Percentiles rank a stretch among this genome's conserved stretches.
These are phyloP conservation scores for Nowakowskiella sp. DNA, from an alignment of 192 early-diverging fungal species.

Conservation along the genomic window DNA sequence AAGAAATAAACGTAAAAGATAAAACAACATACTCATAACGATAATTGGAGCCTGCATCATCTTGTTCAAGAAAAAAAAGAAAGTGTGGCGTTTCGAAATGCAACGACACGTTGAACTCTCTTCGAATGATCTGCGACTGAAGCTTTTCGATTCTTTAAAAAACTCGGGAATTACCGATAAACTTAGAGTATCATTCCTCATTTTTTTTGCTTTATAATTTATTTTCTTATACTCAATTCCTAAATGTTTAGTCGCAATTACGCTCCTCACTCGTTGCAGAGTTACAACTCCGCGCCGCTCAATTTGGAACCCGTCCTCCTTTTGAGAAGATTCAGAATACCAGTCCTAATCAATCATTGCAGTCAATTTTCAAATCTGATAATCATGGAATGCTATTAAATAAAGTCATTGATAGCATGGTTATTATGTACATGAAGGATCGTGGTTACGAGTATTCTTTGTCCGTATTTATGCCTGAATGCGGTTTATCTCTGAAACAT, in stretches of 20 bases:
- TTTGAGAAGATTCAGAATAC: no score
- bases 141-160: slow-evolving; percentile 26
- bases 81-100: no score
- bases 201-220: not conserved
- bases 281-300: no score
- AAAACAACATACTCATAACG: slow-evolving; percentile 64
- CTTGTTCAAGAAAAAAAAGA: no score
- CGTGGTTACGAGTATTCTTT: slow-evolving; percentile 40
- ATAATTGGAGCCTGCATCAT: slow-evolving; percentile 80
- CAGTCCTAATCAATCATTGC: not conserved
- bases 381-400: not conserved
- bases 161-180: slow-evolving; percentile 31
- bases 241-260: slow-evolving; percentile 47
- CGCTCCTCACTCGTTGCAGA: slow-evolving; percentile 34
- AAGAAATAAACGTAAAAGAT: no score
- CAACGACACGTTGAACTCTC: no score
- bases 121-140: slow-evolving; percentile 20
- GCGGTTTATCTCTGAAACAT: slow-evolving; percentile 18
- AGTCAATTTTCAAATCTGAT: not conserved
- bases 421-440: slow-evolving; percentile 32
- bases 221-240: no score
- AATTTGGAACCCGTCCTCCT: no score
- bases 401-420: slow-evolving; percentile 37
- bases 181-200: slow-evolving; percentile 24
- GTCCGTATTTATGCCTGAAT: slow-evolving; percentile 47